phyloP scores from a whole-genome alignment of 148 eudicot genomes.

The Rhododendron ovatum region DNA sequence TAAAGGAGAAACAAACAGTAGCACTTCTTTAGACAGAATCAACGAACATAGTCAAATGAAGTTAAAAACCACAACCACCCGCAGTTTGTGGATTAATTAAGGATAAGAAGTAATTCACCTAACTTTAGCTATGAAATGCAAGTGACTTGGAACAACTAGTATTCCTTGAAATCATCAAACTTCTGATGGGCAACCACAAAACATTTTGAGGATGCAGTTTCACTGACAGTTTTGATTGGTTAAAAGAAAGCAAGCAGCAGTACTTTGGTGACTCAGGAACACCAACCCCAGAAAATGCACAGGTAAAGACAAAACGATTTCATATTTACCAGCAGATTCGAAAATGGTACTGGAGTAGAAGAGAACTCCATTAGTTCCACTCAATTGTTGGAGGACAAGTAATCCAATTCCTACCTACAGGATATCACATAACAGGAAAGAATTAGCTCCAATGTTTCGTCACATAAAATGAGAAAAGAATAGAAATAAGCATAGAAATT shows the following conservation, averaged over 20 bases:
- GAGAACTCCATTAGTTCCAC: slow-evolving; percentile 88
- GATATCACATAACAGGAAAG: slow-evolving; percentile 3
- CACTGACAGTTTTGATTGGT: slow-evolving; percentile 4
- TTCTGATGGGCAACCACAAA: background rate
- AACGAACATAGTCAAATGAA: background rate
- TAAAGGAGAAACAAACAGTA: background rate
- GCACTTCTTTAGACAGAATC: background rate
- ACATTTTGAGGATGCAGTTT: background rate
- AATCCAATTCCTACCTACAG: slow-evolving; percentile 88
- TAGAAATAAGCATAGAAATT: background rate
- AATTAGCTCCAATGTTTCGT: background rate
- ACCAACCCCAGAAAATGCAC: background rate
- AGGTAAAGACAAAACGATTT: background rate
- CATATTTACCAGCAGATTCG: slow-evolving; percentile 63
- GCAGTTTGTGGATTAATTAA: background rate
- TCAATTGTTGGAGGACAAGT: slow-evolving; percentile 75
- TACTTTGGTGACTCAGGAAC: background rate
- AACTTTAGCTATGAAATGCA: background rate
- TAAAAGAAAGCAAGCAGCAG: slow-evolving; percentile 5
- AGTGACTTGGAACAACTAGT: background rate
- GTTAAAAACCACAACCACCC: background rate
- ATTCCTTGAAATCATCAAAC: background rate
- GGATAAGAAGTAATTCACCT: background rate
- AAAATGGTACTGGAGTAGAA: slow-evolving; percentile 89
- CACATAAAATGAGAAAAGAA: background rate